phyloP scores from a whole-genome alignment of 179 eudicot genomes.

The Heliamphora pulchella region DNA sequence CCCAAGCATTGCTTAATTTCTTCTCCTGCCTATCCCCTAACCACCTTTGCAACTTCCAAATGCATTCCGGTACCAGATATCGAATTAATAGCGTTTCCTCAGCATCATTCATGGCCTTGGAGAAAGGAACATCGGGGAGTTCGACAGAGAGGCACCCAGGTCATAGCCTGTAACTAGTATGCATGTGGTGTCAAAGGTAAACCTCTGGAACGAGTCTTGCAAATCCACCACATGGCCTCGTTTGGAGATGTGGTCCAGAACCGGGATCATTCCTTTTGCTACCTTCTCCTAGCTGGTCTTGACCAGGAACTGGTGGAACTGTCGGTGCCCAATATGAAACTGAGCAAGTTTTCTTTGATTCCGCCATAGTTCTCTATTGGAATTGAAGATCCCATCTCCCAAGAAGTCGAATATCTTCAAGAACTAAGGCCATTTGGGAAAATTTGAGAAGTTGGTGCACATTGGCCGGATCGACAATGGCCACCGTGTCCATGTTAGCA shows the following conservation, averaged over 20 bases:
- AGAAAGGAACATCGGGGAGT: slow-evolving; percentile 38
- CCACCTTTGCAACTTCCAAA: slow-evolving; percentile 32
- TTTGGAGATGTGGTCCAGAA: slow-evolving; percentile 29
- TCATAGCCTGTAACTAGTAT: slow-evolving; percentile 35
- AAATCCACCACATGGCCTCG: slow-evolving; percentile 32
- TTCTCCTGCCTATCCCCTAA: slow-evolving; percentile 33
- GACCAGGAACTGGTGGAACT: slow-evolving; percentile 25
- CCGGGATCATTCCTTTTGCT: slow-evolving; percentile 35
- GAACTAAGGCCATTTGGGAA: slow-evolving; percentile 40
- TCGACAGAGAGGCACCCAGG: slow-evolving; percentile 30
- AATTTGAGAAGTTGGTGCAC: slow-evolving; percentile 40
- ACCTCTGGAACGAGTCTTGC: too few species aligned
- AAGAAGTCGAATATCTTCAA: slow-evolving; percentile 34
- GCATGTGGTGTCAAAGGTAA: slow-evolving; percentile 41
- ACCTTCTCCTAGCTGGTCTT: slow-evolving; percentile 30
- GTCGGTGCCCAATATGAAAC: slow-evolving; percentile 24
- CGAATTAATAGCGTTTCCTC: slow-evolving; percentile 40
- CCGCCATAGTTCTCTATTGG: slow-evolving; percentile 40
- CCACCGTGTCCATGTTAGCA: too few species aligned
- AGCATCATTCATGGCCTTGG: slow-evolving; percentile 40
- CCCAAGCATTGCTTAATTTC: slow-evolving; percentile 32
- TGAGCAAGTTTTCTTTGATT: slow-evolving; percentile 33
- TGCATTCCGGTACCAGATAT: slow-evolving; percentile 28
- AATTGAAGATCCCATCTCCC: slow-evolving; percentile 44
- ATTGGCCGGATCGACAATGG: slow-evolving; percentile 35